phyloP scores from a whole-genome alignment of 2,329 filamentous ascomycete genomes.

The Bipolaris gigantea region DNA sequence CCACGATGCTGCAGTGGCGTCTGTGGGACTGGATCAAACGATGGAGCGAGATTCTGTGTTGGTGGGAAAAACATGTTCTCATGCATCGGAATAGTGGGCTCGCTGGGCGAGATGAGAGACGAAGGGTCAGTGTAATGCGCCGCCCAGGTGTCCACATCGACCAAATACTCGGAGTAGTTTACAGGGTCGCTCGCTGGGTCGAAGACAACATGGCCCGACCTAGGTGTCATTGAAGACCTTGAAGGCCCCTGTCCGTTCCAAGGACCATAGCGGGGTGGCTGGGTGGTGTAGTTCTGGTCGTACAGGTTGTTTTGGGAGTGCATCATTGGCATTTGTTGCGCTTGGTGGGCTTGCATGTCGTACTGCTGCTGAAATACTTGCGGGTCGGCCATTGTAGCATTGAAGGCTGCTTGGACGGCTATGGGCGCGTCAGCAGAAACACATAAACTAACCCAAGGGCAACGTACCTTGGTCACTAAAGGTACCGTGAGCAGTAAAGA shows the following conservation, averaged over 20 bases:
- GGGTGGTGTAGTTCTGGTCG: slow-evolving; percentile 28
- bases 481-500: slow-evolving; percentile 26
- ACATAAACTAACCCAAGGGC: background rate
- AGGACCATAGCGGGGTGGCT: slow-evolving; percentile 33
- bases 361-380: slow-evolving; percentile 29
- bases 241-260: slow-evolving; percentile 38
- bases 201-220: slow-evolving; percentile 33
- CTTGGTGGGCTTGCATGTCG: slow-evolving; percentile 18
- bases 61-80: slow-evolving; percentile 26
- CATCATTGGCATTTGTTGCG: slow-evolving; percentile 18
- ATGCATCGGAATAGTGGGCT: slow-evolving; percentile 27
- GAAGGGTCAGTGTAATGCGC: slow-evolving; percentile 32
- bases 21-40: slow-evolving; percentile 17
- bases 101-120: slow-evolving; percentile 34
- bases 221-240: slow-evolving; percentile 32
- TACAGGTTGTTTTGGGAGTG: slow-evolving; percentile 25
- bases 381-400: slow-evolving; percentile 24
- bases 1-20: slow-evolving; percentile 18
- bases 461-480: slow-evolving; percentile 30
- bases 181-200: slow-evolving; percentile 35
- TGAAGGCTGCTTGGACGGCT: slow-evolving; percentile 33
- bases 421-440: slow-evolving; percentile 16
- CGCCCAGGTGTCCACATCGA: slow-evolving; percentile 30
- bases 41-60: slow-evolving; percentile 18
- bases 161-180: slow-evolving; percentile 24